These are phyloP conservation scores for Ogataea zsoltii DNA, from an alignment of 805 yeast species.

Conservation along the genomic window DNA sequence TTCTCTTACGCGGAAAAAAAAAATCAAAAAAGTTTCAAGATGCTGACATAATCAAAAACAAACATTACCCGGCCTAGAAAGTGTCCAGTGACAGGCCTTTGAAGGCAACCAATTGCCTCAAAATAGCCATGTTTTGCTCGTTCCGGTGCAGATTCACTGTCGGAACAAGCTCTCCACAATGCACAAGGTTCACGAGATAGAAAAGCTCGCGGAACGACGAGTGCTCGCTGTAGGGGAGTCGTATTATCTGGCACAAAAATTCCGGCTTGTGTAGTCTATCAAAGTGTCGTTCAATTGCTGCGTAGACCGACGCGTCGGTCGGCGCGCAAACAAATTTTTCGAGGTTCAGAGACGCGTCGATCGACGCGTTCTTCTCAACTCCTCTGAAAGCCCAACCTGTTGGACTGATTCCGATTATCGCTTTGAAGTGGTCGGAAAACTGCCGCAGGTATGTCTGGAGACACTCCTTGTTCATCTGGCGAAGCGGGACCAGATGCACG, in stretches of 20 bases:
- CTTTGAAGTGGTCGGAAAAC: slow-evolving; percentile 49
- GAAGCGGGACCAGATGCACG: slow-evolving; percentile 76
- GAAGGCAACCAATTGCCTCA: slow-evolving; percentile 15
- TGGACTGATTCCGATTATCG: slow-evolving; percentile 75
- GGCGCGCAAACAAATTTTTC: slow-evolving; percentile 13
- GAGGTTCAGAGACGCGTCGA: slow-evolving; percentile 6
- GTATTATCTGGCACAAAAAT: slow-evolving; percentile 22
- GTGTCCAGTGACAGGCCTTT: slow-evolving; percentile 15
- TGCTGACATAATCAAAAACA: neutral
- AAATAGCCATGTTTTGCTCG: slow-evolving; percentile 16
- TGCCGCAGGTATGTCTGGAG: slow-evolving; percentile 52
- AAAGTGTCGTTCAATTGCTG: slow-evolving; percentile 19
- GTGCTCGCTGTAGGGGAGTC: slow-evolving; percentile 86
- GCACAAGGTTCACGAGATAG: slow-evolving; percentile 56
- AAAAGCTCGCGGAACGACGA: slow-evolving; percentile 83
- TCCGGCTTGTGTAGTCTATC: slow-evolving; percentile 19
- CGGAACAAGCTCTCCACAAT: slow-evolving; percentile 61
- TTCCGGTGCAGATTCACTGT: slow-evolving; percentile 58
- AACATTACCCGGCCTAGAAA: slow-evolving; percentile 10
- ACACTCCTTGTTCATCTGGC: slow-evolving; percentile 47
- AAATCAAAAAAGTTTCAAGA: neutral
- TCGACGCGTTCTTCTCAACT: slow-evolving; percentile 12
- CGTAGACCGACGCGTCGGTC: slow-evolving; percentile 13
- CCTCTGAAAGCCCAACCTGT: slow-evolving; percentile 84
- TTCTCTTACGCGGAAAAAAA: slow-evolving; percentile 6